Evolutionary conservation across 1,284 basidiomycete genomes (phyloP).

Genomic region (Trichosporon sp.): DNA sequence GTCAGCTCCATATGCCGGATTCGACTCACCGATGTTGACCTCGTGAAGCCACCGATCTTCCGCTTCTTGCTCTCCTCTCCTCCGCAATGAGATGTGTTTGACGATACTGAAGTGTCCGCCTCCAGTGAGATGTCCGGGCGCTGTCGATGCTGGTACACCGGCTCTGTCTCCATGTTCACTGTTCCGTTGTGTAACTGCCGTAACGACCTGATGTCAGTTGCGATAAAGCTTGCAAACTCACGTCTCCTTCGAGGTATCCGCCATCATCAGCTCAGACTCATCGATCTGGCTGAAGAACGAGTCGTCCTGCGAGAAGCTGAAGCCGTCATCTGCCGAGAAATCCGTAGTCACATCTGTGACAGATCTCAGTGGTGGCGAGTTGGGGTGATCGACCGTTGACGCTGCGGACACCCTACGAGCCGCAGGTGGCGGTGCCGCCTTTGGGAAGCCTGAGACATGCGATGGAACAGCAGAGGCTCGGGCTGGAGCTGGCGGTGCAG

Average conservation of each 20-base stretch:
- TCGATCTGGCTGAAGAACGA: conserved; percentile 29
- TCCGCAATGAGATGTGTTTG: neutral
- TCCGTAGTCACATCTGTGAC: neutral
- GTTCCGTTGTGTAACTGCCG: neutral
- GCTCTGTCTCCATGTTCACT: neutral
- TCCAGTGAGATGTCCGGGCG: conserved; percentile 28
- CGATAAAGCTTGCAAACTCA: conserved; percentile 2
- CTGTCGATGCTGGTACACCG: conserved; percentile 38
- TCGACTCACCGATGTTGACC: neutral
- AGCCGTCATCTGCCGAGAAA: neutral
- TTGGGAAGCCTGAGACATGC: conserved; percentile 14
- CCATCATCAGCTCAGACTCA: conserved; percentile 10
- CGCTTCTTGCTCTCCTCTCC: conserved; percentile 12
- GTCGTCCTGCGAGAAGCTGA: conserved; percentile 26
- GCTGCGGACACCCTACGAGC: neutral
- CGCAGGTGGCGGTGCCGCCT: conserved; percentile 7
- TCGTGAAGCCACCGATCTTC: neutral
- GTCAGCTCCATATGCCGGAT: neutral
- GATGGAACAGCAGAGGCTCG: conserved; percentile 24
- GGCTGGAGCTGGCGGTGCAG: conserved; percentile 37
- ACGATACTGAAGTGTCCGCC: neutral
- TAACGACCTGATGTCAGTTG: conserved; percentile 10
- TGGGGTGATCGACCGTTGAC: neutral
- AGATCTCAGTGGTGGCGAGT: neutral
- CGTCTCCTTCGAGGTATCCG: conserved; percentile 5